These are phyloP conservation scores for Fusarium miscanthi DNA, from an alignment of 2,329 filamentous ascomycete species.

Conservation along the genomic window DNA sequence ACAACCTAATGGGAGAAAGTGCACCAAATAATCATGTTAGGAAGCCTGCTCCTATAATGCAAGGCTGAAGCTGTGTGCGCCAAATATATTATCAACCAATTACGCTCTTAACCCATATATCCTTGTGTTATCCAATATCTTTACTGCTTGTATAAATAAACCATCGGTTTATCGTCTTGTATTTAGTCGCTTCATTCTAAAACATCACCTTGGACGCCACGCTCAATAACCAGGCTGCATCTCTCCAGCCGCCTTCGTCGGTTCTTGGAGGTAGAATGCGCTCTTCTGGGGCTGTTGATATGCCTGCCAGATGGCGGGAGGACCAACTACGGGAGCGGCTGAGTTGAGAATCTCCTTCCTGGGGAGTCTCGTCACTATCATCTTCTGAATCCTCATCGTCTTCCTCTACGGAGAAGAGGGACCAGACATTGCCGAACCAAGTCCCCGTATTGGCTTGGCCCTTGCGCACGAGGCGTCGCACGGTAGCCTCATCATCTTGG, in stretches of 20 bases:
- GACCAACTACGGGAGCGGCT: conserved; percentile 50
- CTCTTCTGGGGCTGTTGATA: conserved; percentile 56
- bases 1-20: background rate
- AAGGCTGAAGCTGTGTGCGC: background rate
- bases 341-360: conserved; percentile 42
- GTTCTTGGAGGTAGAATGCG: conserved; percentile 60
- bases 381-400: conserved; percentile 63
- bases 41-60: background rate
- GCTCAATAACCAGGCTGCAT: conserved; percentile 74
- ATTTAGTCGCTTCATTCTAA: conserved; percentile 46
- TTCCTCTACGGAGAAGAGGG: conserved; percentile 71
- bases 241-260: conserved; percentile 71
- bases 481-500: conserved; percentile 68
- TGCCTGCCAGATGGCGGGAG: conserved; percentile 54
- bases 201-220: conserved; percentile 72
- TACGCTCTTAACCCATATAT: conserved; percentile 8
- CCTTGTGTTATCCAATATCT: background rate
- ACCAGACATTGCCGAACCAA: conserved; percentile 71
- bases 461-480: conserved; percentile 66
- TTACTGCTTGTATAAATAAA: conserved; percentile 2
- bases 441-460: conserved; percentile 64
- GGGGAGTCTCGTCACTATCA: conserved; percentile 51
- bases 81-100: conserved; percentile 18
- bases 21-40: background rate
- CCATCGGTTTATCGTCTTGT: conserved; percentile 4